Evolutionary conservation across 352 stramenopile genomes (phyloP), one percentile per base, ranked within the genome.

Genomic region (Pythium plurisporium): DNA sequence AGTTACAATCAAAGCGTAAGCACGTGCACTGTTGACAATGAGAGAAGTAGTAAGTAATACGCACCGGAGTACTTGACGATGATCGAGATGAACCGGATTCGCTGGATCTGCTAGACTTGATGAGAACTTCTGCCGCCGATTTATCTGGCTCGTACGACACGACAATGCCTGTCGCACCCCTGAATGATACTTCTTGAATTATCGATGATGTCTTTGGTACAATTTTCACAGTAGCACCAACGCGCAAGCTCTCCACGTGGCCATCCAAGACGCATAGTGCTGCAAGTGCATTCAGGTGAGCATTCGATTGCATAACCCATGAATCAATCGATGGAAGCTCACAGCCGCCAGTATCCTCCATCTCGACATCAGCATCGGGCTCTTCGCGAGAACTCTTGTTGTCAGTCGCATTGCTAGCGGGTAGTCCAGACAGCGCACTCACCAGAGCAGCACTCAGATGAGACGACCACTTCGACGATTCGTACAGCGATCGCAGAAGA

Each of bases 171-270:
- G 74, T 72, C 46, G 84, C 78, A 20, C 86, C 83, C 41, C 83
- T 70, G 37, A 94, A 89, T 0, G 81, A 76, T 15, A 82, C 79
- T 47, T 95, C 86, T 57, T 95, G 85, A 8, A 84, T 59, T 4
- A 76, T 71, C 6, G 78, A 89, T 4, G 75, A 74, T n/a, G 75
- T 69, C 34, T 80, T 80, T 22, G 83, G 86, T 59, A 93, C 73
- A 42, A 95, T 87, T 49, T 91, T 92, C 20, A 95, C 82, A n/a
- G 76, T 88, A 17, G 75, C 80, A 15, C 86, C 86, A 17, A 94
- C 70, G 22, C 80, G 86, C 15, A 95, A 54, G 6, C 80, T 82
- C 73, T 94, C 86, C 52, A 93, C 88, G 44, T 95, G 82, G 2
- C 86, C 86, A 58, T 93, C 83, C 6, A 95, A 69, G 9, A 95